A percentile compares a stretch with the other conserved stretches of the same genome.
These are phyloP conservation scores for Debaryomycetaceae sp. DNA, from an alignment of 1,139 yeast genomes.

Conservation along the genomic window DNA sequence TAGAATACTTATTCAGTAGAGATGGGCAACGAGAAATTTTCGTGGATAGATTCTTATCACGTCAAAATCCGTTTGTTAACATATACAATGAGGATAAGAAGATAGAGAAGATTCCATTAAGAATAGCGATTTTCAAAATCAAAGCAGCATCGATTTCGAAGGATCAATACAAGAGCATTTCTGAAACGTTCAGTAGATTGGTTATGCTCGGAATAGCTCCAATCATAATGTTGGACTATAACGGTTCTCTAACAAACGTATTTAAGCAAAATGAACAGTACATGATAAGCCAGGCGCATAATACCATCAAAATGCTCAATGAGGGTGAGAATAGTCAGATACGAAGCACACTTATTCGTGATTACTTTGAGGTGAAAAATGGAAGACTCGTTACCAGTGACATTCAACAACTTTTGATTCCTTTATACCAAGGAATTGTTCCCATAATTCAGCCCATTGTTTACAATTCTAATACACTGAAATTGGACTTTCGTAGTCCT, in stretches of 20 bases:
- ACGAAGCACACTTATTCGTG: conserved; percentile 25
- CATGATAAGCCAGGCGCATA: conserved; percentile 32
- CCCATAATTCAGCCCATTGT: conserved; percentile 64
- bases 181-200: conserved; percentile 48
- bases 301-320: conserved; percentile 23
- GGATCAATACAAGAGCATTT: conserved; percentile 38
- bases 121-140: conserved; percentile 52
- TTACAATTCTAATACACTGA: conserved; percentile 32
- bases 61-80: conserved; percentile 30
- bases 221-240: conserved; percentile 33
- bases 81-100: conserved; percentile 33
- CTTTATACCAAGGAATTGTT: conserved; percentile 43
- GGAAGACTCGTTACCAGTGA: conserved; percentile 17
- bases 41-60: conserved; percentile 39
- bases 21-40: conserved; percentile 36
- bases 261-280: conserved; percentile 33
- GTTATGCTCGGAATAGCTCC: conserved; percentile 48
- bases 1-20: conserved; percentile 12
- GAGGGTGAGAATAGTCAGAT: conserved; percentile 23
- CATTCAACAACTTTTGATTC: conserved; percentile 36
- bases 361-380: conserved; percentile 20
- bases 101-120: conserved; percentile 36
- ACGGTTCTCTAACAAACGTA: conserved; percentile 21
- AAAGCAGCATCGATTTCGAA: conserved; percentile 32
- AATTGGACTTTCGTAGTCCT: conserved; percentile 30